phyloP scores from a whole-genome alignment of 1,284 basidiomycete genomes.

The Gymnopus androsaceus region DNA sequence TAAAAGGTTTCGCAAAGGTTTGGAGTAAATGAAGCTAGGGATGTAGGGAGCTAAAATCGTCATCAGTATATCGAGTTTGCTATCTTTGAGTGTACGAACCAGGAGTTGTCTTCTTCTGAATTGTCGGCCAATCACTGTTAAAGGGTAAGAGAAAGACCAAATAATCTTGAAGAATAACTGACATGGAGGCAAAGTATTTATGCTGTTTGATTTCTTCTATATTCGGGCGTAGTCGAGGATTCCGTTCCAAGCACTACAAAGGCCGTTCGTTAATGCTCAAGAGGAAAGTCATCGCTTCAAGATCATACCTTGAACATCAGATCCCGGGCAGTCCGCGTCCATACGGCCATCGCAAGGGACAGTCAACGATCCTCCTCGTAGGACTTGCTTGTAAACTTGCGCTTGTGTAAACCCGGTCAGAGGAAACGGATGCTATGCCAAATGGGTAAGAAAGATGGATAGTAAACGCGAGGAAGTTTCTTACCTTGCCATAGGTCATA shows the following conservation, averaged over 20 bases:
- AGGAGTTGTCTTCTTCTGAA: conserved; percentile 22
- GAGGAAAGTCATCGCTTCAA: conserved; percentile 33
- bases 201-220: conserved; percentile 44
- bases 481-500: conserved; percentile 61
- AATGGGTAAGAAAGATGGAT: background rate
- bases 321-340: conserved; percentile 36
- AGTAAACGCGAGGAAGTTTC: conserved; percentile 19
- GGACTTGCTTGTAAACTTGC: conserved; percentile 5
- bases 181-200: conserved; percentile 48
- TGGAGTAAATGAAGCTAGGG: background rate
- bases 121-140: conserved; percentile 44
- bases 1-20: background rate
- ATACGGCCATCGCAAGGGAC: conserved; percentile 18
- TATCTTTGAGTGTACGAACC: background rate
- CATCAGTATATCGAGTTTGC: background rate
- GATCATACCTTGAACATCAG: conserved; percentile 40
- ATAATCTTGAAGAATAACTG: conserved; percentile 23
- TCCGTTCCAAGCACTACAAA: conserved; percentile 55
- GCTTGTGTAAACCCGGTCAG: background rate
- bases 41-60: conserved; percentile 8
- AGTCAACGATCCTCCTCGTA: conserved; percentile 1
- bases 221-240: conserved; percentile 45
- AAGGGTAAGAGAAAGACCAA: background rate
- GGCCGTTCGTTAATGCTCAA: conserved; percentile 3
- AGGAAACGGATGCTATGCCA: conserved; percentile 8